Base-by-base conservation (phyloP, 352 stramenopile genomes). In the Phytophthora fragariae region DNA sequence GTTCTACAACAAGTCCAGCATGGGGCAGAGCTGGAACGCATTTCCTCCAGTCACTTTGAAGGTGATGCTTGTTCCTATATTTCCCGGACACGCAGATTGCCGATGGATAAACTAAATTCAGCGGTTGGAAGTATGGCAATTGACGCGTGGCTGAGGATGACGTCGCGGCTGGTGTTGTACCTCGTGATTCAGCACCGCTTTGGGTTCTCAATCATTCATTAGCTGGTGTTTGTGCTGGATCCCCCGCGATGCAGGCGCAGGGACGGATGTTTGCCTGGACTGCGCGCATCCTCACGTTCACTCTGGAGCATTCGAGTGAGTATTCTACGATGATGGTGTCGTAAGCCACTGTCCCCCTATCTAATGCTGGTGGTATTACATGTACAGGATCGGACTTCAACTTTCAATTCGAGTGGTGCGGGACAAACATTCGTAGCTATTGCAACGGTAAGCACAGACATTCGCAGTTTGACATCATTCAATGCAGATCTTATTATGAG, bases 201-300 rank as follows among this genome's bases (percentile, higher is more conserved):
- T 33, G 62, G 50, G 5, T 72, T 71, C 24, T 67, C 61, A 6
- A 52, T 63, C 31, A 5, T 78, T 10, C 68, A 73, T 37, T 52
- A 72, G 33, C 49, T 84, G 3, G 77, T 64, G 3, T 82, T 84
- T 55, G 75, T 84, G 33, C 54, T 84, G 5, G 75, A 84, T 76
- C 31, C 0, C 68, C 79, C 9, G 29, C 35, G 1, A 58, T 66
- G 24, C 52, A 70, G 21, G 47, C 79, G 5, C 75, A 81, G 17
- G 53, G 56, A 2, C 44, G 57, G 2, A 27, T 81, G 15, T 65
- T 81, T 35, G 49, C 70, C 33, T 79, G 66, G 67, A 55, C 72
- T 27, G 65, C 50, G 17, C 75, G 65, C 47, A 74, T 70, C 15
- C 57, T 82, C 15, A 62, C 54, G 39, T 76, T 75, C 55, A 69